A percentile compares a stretch with the other conserved stretches of the same genome.
phyloP scores from a whole-genome alignment of 345 rosid species.

The Leavenworthia alabamica region DNA sequence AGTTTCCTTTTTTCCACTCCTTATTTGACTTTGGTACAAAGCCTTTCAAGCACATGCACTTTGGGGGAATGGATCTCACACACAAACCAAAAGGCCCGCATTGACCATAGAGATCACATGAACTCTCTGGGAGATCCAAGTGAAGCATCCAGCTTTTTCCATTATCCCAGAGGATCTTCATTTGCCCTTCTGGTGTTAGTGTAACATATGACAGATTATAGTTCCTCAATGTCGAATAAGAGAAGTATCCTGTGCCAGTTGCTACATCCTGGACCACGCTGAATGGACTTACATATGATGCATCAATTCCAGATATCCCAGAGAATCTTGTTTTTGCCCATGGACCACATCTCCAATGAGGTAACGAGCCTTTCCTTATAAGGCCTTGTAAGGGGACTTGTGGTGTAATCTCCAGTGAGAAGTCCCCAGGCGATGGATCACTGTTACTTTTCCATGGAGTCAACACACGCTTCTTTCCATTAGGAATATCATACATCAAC shows the following conservation, averaged over 20 bases:
- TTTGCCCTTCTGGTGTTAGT: constrained; percentile 19
- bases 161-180: constrained; percentile 15
- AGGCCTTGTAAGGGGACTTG: constrained; percentile 20
- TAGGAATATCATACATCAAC: constrained; percentile 15
- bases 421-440: constrained; percentile 22
- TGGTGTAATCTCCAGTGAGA: constrained; percentile 20
- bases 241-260: constrained; percentile 13
- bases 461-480: constrained; percentile 13
- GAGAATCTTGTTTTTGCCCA: constrained; percentile 28
- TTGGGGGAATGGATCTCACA: constrained; percentile 14
- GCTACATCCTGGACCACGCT: constrained; percentile 20
- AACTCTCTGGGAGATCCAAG: constrained; percentile 8
- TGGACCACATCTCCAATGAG: constrained; percentile 31
- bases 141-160: constrained; percentile 16
- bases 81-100: constrained; percentile 32
- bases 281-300: constrained; percentile 24
- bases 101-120: constrained; percentile 23
- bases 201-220: constrained; percentile 13
- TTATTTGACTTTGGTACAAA: constrained; percentile 20
- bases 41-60: constrained; percentile 28
- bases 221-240: constrained; percentile 13
- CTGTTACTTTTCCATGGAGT: constrained; percentile 23
- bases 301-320: constrained; percentile 18
- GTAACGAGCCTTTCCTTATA: constrained; percentile 7
- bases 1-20: constrained; percentile 20